Base-by-base conservation (phyloP, 2,329 filamentous ascomycete genomes). In the Aspergillus luchuensis region DNA sequence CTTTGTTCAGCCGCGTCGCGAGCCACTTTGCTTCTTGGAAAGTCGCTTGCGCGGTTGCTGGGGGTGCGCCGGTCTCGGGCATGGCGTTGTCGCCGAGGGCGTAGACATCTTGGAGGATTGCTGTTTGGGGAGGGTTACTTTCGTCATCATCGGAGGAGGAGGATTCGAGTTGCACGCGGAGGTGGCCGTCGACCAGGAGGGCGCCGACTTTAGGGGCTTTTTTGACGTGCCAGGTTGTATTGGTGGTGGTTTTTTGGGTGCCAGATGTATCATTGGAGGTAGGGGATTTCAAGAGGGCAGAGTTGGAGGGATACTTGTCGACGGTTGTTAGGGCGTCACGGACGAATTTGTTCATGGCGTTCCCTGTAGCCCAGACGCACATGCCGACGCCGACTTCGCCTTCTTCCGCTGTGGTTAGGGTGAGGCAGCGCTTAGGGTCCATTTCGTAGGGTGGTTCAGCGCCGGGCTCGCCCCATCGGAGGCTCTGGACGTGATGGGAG, bases 11-110 rank as follows among this genome's bases (percentile, higher is more conserved):
- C 1, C 78, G 77, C 56, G 81, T 80, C 0, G 82, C 82, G 0
- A 88, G 77, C 85, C 84, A 87, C 23, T 78, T 76, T 0, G 85
- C 84, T 69, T 87, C 84, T 67, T 87, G 85, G 15, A 78, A 80
- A 0, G 85, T 83, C 0, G 85, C 84, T 70, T 86, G 85, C 2
- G 85, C 85, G 0, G 85, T 87, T 0, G 85, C 84, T 0, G 85
- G 85, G 1, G 78, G 84, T 0, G 76, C 71, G 1, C 81, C 82
- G 2, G 74, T 79, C 68, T 85, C 83, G 1, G 82, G 74, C 63
- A 81, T 79, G 0, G 82, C 83, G 63, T 84, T 87, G 72, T 87
- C 85, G 17, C 85, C 85, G 8, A 85, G 68, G 1, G 82, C 77
- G 57, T 79, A 85, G 54, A 87, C 84, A 61, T 86, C 82, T 17